Conservation (phyloP, 805 yeast species). For the Teunomyces gatunensis region DNA sequence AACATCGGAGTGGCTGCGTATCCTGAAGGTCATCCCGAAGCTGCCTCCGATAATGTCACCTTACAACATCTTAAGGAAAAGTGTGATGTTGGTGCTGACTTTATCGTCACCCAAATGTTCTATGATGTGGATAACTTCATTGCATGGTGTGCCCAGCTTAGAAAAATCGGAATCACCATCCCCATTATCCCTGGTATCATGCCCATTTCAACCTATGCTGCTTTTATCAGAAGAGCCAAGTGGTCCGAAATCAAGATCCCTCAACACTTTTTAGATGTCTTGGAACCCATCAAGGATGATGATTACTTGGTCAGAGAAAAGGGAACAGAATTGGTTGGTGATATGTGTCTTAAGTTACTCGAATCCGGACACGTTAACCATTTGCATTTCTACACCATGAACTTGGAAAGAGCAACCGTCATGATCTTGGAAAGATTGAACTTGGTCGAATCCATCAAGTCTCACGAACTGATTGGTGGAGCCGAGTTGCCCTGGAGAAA, state of each 20-base stretch:
- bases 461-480: slow-evolving; percentile 39
- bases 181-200: slow-evolving; percentile 97
- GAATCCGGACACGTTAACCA: slow-evolving; percentile 76
- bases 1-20: slow-evolving; percentile 96
- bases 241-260: slow-evolving; percentile 92
- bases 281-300: slow-evolving; percentile 86
- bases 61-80: slow-evolving; percentile 75
- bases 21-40: slow-evolving; percentile 97
- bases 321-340: slow-evolving; percentile 79
- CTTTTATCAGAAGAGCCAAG: slow-evolving; percentile 87
- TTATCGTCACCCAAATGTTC: slow-evolving; percentile 95
- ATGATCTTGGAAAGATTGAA: slow-evolving; percentile 80
- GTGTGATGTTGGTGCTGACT: slow-evolving; percentile 91
- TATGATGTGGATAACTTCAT: slow-evolving; percentile 88
- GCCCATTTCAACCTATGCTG: slow-evolving; percentile 96
- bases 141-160: slow-evolving; percentile 71
- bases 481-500: slow-evolving; percentile 81
- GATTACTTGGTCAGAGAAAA: slow-evolving; percentile 82
- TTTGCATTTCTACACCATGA: slow-evolving; percentile 96
- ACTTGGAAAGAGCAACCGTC: slow-evolving; percentile 84
- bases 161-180: slow-evolving; percentile 68
- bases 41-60: slow-evolving; percentile 46
- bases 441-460: slow-evolving; percentile 46
- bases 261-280: slow-evolving; percentile 57
- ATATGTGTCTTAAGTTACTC: slow-evolving; percentile 74